phyloP scores from a whole-genome alignment of 164 flowering plant species.

The Magnolia kwangsiensis region DNA sequence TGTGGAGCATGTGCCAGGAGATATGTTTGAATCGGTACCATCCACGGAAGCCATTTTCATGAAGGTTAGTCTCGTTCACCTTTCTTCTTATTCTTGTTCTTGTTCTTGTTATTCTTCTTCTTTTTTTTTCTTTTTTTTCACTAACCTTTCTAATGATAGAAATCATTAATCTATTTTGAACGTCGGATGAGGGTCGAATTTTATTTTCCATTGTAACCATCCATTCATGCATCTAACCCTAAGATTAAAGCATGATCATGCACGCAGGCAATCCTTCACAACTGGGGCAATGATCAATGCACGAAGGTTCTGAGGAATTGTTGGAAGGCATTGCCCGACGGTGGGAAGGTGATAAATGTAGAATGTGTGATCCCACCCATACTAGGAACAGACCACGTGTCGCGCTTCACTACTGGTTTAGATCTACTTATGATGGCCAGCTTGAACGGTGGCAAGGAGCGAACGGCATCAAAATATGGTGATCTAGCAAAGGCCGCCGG shows the following conservation, averaged over 20 bases:
- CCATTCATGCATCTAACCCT: too few relatives aligned
- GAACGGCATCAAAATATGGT: conserved; percentile 25
- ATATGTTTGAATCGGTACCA: conserved; percentile 84
- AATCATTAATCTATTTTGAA: background rate
- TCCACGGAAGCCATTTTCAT: conserved; percentile 84
- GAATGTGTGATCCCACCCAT: conserved; percentile 26
- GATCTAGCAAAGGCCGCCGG: conserved; percentile 27
- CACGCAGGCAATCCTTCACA: conserved; percentile 20
- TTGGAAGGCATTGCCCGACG: conserved; percentile 24
- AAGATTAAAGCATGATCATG: too few relatives aligned
- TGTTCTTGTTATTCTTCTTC: too few relatives aligned
- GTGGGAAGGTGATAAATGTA: conserved; percentile 33
- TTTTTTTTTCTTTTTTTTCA: too few relatives aligned
- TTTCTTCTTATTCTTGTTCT: too few relatives aligned
- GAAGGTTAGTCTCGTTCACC: conserved; percentile 47
- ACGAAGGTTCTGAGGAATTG: conserved; percentile 29
- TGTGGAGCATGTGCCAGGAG: conserved; percentile 77
- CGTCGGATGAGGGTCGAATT: too few relatives aligned
- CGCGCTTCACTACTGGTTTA: conserved; percentile 11
- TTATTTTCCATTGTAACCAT: too few relatives aligned
- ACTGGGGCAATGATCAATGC: conserved; percentile 35
- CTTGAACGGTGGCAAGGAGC: conserved; percentile 22
- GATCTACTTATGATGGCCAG: conserved; percentile 20
- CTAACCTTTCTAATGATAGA: background rate
- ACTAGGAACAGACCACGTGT: conserved; percentile 10